Evolutionary conservation across 257 asterid species (phyloP).

Genomic region (Anisodus tanguticus): DNA sequence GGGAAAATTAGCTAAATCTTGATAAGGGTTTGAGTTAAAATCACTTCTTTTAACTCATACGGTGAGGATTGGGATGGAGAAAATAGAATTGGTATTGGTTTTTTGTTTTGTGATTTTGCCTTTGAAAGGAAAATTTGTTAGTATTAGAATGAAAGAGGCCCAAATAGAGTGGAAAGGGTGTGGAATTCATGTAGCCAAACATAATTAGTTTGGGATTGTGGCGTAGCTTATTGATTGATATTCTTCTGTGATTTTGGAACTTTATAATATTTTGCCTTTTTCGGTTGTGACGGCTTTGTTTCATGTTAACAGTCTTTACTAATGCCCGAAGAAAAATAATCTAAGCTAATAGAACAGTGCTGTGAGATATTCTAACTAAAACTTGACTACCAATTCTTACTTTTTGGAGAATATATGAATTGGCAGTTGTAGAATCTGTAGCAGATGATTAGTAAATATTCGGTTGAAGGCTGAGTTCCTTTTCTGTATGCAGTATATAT

Average conservation of each 20-base stretch:
- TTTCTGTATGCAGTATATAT: slow-evolving; percentile 45
- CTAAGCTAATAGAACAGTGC: neutral
- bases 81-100: neutral
- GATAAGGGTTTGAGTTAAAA: slow-evolving; percentile 8
- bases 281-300: neutral
- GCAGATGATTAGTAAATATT: slow-evolving; percentile 19
- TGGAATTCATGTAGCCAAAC: neutral
- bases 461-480: slow-evolving; percentile 4
- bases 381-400: neutral
- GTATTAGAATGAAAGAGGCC: neutral
- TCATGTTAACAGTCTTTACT: neutral
- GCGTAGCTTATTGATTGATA: neutral
- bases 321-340: neutral
- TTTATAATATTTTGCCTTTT: neutral
- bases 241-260: neutral
- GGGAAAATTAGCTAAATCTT: slow-evolving; percentile 1
- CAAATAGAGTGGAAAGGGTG: neutral
- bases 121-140: neutral
- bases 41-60: neutral
- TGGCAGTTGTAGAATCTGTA: neutral
- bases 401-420: slow-evolving; percentile 14
- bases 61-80: slow-evolving; percentile 4
- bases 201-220: neutral
- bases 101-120: slow-evolving; percentile 19
- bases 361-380: neutral